phyloP scores from a whole-genome alignment of 2,329 filamentous ascomycete species.

The Zymoseptoria ardabiliae region DNA sequence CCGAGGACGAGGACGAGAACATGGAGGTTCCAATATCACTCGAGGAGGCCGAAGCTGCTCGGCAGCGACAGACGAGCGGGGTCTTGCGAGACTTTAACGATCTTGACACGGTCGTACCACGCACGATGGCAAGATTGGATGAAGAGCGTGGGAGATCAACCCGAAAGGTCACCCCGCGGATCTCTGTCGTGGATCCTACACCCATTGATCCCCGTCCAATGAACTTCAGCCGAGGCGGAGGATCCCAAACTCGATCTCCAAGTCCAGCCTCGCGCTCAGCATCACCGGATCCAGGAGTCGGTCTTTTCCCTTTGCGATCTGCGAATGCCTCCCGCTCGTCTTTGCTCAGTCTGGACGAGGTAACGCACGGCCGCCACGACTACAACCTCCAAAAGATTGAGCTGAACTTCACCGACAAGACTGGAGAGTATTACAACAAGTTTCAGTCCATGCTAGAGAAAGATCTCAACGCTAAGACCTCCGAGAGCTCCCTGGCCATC shows the following conservation, averaged over 20 bases:
- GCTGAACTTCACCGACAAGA: constrained; percentile 53
- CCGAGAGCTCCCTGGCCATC: constrained; percentile 48
- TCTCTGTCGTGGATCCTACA: not conserved
- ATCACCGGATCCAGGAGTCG: not conserved
- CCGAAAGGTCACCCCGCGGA: not conserved
- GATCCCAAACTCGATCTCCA: not conserved
- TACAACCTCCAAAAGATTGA: constrained; percentile 11
- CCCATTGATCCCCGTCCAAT: not conserved
- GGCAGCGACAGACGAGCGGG: not conserved
- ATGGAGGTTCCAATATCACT: not conserved
- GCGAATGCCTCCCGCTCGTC: not conserved
- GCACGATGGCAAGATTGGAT: not conserved
- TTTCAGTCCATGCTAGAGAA: constrained; percentile 49
- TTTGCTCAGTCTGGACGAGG: constrained; percentile 45
- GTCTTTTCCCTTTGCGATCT: not conserved
- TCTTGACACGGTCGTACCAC: not conserved
- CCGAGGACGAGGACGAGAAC: not conserved
- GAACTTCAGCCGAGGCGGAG: not conserved
- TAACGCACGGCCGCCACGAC: constrained; percentile 49
- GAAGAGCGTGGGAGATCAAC: not conserved
- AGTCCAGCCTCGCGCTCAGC: not conserved
- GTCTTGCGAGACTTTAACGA: not conserved
- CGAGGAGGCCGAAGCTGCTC: not conserved
- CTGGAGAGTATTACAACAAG: constrained; percentile 49
- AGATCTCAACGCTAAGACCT: constrained; percentile 46